Evolutionary conservation across 179 eudicot species (phyloP).

Genomic region (Beta macrorhiza): DNA sequence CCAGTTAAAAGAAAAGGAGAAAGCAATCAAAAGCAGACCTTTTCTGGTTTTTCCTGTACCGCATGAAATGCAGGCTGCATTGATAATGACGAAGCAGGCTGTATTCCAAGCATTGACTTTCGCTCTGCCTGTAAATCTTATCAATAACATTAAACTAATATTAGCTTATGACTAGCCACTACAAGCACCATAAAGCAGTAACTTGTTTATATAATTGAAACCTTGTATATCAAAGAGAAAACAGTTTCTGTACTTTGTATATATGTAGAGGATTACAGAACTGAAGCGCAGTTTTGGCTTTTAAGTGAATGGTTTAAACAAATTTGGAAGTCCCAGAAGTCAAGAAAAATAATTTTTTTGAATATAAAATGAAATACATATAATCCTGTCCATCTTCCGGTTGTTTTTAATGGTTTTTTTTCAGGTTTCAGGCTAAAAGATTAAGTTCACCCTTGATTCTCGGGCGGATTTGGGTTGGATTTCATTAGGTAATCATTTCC

Average conservation of each 20-base stretch:
- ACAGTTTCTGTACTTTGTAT: neutral
- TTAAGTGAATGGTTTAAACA: neutral
- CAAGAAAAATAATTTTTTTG: neutral
- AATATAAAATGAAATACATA: neutral
- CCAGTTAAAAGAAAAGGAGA: neutral
- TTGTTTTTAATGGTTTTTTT: no score
- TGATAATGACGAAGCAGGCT: constrained; percentile 25
- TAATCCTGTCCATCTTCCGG: neutral
- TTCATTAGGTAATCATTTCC: neutral
- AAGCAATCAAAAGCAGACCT: constrained; percentile 13
- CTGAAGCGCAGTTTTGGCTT: neutral
- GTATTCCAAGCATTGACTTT: constrained; percentile 46
- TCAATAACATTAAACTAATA: constrained; percentile 18
- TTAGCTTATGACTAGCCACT: neutral
- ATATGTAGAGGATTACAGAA: neutral
- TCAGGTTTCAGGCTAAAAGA: constrained; percentile 1
- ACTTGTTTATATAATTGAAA: neutral
- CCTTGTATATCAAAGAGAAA: neutral
- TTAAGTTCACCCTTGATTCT: neutral
- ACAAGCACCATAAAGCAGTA: neutral
- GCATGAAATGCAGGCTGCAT: constrained; percentile 24
- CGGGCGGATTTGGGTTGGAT: neutral
- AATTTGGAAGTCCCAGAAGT: neutral
- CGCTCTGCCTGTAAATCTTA: constrained; percentile 58
- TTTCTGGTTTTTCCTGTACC: constrained; percentile 32